Percentiles rank a stretch among this genome's conserved stretches.
Evolutionary conservation across 2,329 filamentous ascomycete species (phyloP).

Genomic region (Aspergillus nomiae): DNA sequence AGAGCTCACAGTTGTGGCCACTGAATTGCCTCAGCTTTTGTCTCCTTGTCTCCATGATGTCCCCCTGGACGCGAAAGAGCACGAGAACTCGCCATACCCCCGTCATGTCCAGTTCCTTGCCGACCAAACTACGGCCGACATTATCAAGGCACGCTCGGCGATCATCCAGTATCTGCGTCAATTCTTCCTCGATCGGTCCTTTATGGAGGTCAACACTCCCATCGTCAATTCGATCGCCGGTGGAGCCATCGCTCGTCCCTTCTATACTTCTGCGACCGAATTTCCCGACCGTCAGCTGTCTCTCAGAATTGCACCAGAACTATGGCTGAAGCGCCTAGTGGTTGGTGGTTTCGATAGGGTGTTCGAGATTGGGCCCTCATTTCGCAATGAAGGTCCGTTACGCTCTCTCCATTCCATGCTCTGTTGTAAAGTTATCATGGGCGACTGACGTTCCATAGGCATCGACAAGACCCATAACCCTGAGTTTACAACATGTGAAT

Average conservation of each 20-base stretch:
- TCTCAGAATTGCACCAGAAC: slow-evolving; percentile 86
- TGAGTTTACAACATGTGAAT: slow-evolving; percentile 97
- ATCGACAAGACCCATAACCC: slow-evolving; percentile 91
- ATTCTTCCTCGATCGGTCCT: slow-evolving; percentile 70
- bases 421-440: neutral
- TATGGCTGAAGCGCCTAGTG: slow-evolving; percentile 91
- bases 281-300: slow-evolving; percentile 71
- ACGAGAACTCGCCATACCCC: slow-evolving; percentile 71
- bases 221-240: slow-evolving; percentile 80
- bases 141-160: slow-evolving; percentile 71
- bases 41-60: slow-evolving; percentile 79
- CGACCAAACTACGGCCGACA: slow-evolving; percentile 67
- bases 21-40: slow-evolving; percentile 68
- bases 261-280: slow-evolving; percentile 76
- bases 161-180: slow-evolving; percentile 74
- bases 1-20: slow-evolving; percentile 73
- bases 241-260: slow-evolving; percentile 86
- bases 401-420: neutral
- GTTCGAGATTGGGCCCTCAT: slow-evolving; percentile 90
- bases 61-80: slow-evolving; percentile 69
- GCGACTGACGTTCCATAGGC: slow-evolving; percentile 37
- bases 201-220: slow-evolving; percentile 88
- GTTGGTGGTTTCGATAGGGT: slow-evolving; percentile 85
- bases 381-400: slow-evolving; percentile 79
- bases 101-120: slow-evolving; percentile 87